Evolutionary conservation across 1,139 yeast species (phyloP).

Genomic region (Saccharomyces hybrid): DNA sequence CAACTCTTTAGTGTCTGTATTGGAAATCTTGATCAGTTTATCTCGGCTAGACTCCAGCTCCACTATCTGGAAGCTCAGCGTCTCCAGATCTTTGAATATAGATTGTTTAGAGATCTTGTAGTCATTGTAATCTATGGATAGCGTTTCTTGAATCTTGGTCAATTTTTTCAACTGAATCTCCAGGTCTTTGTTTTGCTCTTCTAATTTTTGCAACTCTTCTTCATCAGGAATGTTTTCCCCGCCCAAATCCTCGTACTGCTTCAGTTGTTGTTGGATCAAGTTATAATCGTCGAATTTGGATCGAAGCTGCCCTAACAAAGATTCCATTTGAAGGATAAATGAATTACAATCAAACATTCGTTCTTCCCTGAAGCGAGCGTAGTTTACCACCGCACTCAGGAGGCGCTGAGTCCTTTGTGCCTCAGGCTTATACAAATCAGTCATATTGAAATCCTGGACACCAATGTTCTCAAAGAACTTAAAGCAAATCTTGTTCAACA

Average conservation of each 20-base stretch:
- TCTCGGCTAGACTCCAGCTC: conserved; percentile 56
- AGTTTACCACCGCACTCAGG: conserved; percentile 77
- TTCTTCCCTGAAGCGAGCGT: conserved; percentile 76
- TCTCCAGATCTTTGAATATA: conserved; percentile 42
- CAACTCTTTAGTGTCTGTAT: conserved; percentile 54
- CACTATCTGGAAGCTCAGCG: conserved; percentile 33
- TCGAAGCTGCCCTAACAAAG: conserved; percentile 38
- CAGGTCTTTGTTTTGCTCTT: conserved; percentile 48
- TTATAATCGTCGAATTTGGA: conserved; percentile 36
- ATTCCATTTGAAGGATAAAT: conserved; percentile 48
- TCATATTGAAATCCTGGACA: conserved; percentile 62
- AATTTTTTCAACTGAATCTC: conserved; percentile 58
- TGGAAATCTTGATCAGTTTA: conserved; percentile 50
- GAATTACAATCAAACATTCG: conserved; percentile 63
- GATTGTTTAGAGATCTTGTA: conserved; percentile 58
- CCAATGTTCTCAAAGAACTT: conserved; percentile 68
- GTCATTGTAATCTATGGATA: conserved; percentile 57
- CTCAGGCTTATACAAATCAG: conserved; percentile 69
- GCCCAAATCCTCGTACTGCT: conserved; percentile 32
- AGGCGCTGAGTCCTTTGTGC: conserved; percentile 53
- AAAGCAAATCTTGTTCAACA: conserved; percentile 51
- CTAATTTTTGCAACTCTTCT: conserved; percentile 40
- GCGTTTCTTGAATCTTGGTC: conserved; percentile 54
- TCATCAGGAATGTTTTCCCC: conserved; percentile 16
- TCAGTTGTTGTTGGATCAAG: conserved; percentile 38